Evolutionary conservation across 2,329 filamentous ascomycete species (phyloP), one percentile per base, ranked within the genome.

Genomic region (Exophiala bonariae): DNA sequence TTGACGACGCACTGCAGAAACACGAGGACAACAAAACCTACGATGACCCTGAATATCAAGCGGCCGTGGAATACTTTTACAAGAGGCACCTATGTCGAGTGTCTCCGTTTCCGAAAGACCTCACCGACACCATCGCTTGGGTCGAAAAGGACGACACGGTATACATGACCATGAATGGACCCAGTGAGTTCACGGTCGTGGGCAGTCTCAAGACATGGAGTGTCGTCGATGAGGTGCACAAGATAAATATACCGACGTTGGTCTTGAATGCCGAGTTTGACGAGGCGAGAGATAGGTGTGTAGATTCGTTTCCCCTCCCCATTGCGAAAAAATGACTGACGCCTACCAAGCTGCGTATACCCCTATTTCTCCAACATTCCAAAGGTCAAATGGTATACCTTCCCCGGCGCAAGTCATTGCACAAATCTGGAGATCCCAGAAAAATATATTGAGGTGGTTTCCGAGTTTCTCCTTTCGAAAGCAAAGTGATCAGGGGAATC

Each of bases 181-280:
- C 66, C 1, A 64, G 59, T 5, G 65, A 70, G 41, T 71, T 74
- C 53, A 56, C 54, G n/a, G 57, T 69, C 22, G 63, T 62, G 1
- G 72, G 73, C 0, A 63, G 55, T n/a, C 54, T 75, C 20, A 70
- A 67, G 54, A 52, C 61, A 18, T 75, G 69, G 69, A 59, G 57
- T 28, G 59, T 70, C 16, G 60, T 60, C 1, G 54, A 60, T 2
- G 46, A 64, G 14, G 42, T 72, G 26, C 57, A 65, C 39, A 63
- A 67, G 30, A 71, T 75, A 43, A 59, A 61, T 0, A 65, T 66
- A 3, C 61, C 64, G 14, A 69, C 66, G 3, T 55, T 76, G 26
- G 52, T 76, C 0, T 61, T 72, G 38, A 74, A 75, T 56, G 71
- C 70, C 5, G 58, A 63, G 36, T 71, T 65, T 47, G 72, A 75